Conservation (phyloP, 139 green algal species). For the Ettlia oleoabundans region DNA sequence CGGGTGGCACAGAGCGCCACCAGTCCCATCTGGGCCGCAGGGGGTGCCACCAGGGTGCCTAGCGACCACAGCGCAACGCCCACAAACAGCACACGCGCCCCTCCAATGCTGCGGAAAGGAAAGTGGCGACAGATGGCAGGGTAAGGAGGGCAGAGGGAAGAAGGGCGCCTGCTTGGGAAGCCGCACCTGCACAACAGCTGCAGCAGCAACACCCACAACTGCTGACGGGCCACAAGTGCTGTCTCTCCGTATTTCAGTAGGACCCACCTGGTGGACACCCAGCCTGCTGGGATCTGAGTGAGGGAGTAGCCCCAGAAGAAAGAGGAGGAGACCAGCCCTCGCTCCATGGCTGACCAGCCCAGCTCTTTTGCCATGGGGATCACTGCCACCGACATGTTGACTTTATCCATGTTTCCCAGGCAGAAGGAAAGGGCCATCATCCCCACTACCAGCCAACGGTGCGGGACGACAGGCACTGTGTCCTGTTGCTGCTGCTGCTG, state of each 20-base stretch:
- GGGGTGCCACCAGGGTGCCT: conserved; percentile 88
- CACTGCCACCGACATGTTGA: conserved; percentile 99
- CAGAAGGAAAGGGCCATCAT: conserved; percentile 84
- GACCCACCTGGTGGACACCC: conserved; percentile 79
- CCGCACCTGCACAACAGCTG: background rate
- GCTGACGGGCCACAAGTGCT: background rate
- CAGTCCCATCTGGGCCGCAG: conserved; percentile 77
- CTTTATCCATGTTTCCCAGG: conserved; percentile 98
- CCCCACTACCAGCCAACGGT: conserved; percentile 65
- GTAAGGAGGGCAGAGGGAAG: background rate
- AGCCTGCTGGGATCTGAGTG: conserved; percentile 94
- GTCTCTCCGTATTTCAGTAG: too few species aligned
- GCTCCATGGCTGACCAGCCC: conserved; percentile 86
- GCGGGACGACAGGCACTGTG: conserved; percentile 46
- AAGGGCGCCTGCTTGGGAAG: background rate
- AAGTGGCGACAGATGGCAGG: background rate
- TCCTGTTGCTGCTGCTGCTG: too few species aligned
- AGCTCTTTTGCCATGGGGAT: conserved; percentile 98
- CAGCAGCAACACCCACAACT: background rate
- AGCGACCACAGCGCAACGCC: conserved; percentile 94
- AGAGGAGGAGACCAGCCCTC: conserved; percentile 90
- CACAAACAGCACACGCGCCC: conserved; percentile 82
- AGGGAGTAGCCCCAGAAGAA: conserved; percentile 99
- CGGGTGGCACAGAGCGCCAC: conserved; percentile 83
- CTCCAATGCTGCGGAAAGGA: conserved; percentile 68